A percentile compares a stretch with the other conserved stretches of the same genome.
phyloP scores from a whole-genome alignment of 169 alveolate genomes.

The Blepharisma undulans region DNA sequence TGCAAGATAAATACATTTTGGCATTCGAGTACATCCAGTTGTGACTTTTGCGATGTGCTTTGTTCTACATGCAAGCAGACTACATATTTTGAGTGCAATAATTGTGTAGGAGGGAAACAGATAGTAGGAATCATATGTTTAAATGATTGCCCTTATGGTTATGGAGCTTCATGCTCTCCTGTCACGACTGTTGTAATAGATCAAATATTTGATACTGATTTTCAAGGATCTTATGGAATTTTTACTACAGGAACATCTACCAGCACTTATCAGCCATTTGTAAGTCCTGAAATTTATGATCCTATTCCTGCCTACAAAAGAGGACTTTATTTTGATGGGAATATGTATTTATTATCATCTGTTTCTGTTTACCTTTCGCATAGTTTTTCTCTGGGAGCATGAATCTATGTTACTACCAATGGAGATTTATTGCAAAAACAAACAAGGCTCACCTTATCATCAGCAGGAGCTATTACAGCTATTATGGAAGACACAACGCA shows the following conservation, averaged over 20 bases:
- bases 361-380: not conserved
- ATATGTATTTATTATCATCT: not conserved
- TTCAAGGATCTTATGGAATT: not conserved
- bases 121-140: not conserved
- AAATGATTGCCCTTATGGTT: not conserved
- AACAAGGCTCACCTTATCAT: not conserved
- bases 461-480: not conserved
- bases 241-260: not conserved
- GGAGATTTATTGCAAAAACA: not conserved
- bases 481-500: not conserved
- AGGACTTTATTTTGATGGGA: constrained; percentile 20
- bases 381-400: not conserved
- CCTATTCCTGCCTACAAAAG: not conserved
- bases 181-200: not conserved
- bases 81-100: not conserved
- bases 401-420: not conserved
- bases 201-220: not conserved
- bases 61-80: not conserved
- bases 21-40: not conserved
- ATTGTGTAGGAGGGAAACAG: not conserved
- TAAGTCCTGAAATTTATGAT: not conserved
- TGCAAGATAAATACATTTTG: not conserved
- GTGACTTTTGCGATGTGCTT: not conserved
- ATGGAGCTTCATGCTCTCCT: not conserved
- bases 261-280: not conserved